These are phyloP conservation scores for Pestalotiopsis sp. DNA, from an alignment of 2,329 filamentous ascomycete genomes.

Conservation along the genomic window DNA sequence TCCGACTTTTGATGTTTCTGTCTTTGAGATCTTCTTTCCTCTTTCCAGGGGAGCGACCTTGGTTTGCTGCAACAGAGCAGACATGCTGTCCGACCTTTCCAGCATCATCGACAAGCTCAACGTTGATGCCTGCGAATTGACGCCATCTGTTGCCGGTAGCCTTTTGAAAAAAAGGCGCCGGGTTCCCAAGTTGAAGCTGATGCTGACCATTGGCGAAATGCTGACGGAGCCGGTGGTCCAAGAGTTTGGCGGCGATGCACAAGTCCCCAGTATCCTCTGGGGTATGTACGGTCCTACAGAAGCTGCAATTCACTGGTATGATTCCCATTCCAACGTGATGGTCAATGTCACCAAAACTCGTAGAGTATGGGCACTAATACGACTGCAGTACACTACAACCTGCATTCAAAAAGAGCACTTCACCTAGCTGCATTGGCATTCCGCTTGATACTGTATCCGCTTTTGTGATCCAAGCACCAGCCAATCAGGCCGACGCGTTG, in stretches of 20 bases:
- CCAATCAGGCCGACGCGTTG: conserved; percentile 24
- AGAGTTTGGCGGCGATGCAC: conserved; percentile 71
- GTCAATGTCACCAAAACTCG: no score
- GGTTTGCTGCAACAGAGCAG: conserved; percentile 67
- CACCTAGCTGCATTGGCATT: conserved; percentile 72
- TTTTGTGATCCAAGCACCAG: conserved; percentile 63
- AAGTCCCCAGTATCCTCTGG: conserved; percentile 69
- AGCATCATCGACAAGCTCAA: conserved; percentile 64
- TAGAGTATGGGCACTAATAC: not conserved
- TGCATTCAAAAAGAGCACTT: conserved; percentile 56
- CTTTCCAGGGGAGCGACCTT: conserved; percentile 74
- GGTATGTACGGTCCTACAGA: conserved; percentile 96
- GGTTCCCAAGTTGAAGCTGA: conserved; percentile 68
- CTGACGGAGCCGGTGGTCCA: conserved; percentile 74
- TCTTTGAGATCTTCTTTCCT: conserved; percentile 95
- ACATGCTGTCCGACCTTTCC: conserved; percentile 77
- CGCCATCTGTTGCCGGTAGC: conserved; percentile 82
- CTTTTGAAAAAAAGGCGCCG: conserved; percentile 68
- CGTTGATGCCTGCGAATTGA: conserved; percentile 86
- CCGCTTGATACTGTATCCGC: conserved; percentile 82
- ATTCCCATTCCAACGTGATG: not conserved
- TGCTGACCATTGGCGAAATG: conserved; percentile 94
- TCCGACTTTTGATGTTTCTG: conserved; percentile 90
- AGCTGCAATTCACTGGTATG: conserved; percentile 80
- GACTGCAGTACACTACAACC: conserved; percentile 68